Conservation (phyloP, 2,329 filamentous ascomycete species). For the Cladosporium sp. region DNA sequence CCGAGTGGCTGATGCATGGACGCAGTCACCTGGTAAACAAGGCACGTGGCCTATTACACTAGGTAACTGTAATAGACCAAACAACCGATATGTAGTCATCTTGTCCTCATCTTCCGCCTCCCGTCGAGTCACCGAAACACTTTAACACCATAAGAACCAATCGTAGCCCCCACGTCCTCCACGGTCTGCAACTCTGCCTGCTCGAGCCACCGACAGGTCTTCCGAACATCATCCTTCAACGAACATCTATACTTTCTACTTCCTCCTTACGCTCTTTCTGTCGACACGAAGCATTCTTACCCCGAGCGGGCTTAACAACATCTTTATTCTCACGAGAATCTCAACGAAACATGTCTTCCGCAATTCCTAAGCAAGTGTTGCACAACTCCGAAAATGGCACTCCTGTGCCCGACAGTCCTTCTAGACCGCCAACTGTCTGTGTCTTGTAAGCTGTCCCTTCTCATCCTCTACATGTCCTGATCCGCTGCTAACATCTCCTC, state of each 20-base stretch:
- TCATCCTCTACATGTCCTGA: no score
- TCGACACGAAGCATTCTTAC: no score
- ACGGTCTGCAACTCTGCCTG: neutral
- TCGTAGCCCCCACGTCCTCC: neutral
- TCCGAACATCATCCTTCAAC: neutral
- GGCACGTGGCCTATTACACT: no score
- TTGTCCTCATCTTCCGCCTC: neutral
- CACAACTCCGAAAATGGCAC: slow-evolving; percentile 6
- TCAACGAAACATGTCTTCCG: neutral
- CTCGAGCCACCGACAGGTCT: neutral
- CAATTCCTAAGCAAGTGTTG: slow-evolving; percentile 14
- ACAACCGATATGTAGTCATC: neutral
- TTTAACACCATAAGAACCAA: neutral
- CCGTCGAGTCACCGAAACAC: neutral
- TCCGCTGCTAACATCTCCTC: slow-evolving; percentile 11
- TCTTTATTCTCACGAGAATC: neutral
- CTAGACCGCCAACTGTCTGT: slow-evolving; percentile 64
- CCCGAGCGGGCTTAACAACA: neutral
- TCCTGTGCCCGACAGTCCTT: slow-evolving; percentile 12
- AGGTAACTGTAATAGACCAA: no score
- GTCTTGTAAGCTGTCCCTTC: slow-evolving; percentile 61
- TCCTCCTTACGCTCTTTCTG: no score
- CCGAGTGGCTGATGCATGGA: neutral
- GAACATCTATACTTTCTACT: neutral
- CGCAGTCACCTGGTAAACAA: neutral